Base-by-base conservation (phyloP, 768 basidiomycete genomes). In the Termitomyces sp. region DNA sequence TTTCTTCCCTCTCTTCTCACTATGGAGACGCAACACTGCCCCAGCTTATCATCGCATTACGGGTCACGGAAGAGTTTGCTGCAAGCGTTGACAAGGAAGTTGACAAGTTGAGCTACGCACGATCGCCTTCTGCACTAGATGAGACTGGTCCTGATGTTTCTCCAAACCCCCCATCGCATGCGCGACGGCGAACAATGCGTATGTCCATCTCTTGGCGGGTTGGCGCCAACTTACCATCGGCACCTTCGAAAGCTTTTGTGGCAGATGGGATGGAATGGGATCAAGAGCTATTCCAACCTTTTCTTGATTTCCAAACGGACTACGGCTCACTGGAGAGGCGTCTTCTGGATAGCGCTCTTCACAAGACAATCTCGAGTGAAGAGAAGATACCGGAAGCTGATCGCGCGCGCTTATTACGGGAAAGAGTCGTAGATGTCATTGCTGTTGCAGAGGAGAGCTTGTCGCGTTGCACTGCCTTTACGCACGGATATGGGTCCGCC, bases 201-300 rank as follows among this genome's bases (percentile, higher is more conserved):
- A 83, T 86, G 78, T 86, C 85, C 8, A 83, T 87, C 63, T 85
- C 85, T 17, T 78, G 79, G 72, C 75, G 83, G 23, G 71, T 80
- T 35, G 74, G 72, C 40, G 70, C 72, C 55, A 65, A 68, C 51
- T 66, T 72, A 17, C 53, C 71, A 5, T 66, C 73, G 1, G 63
- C 65, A 43, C 50, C 48, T 19, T 58, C 63, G 12, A 71, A 67
- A 40, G 55, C 66, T 41, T 40, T 66, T 23, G 49, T 66, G 10
- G 53, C 65, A 19, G 77, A 79, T 45, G 71, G 69, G 31, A 67
- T 81, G 62, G 85, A 87, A 56, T 98, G 97, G 97, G 94, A 98
- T 64, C 87, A 86, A 54, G 86, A 89, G 50, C 75, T 99, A 15
- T 97, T 94, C 67, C 94, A 95, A 67, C 93, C 96, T 2, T 98